Evolutionary conservation across 768 basidiomycete genomes (phyloP).

Genomic region (Antrodiella citrinella): DNA sequence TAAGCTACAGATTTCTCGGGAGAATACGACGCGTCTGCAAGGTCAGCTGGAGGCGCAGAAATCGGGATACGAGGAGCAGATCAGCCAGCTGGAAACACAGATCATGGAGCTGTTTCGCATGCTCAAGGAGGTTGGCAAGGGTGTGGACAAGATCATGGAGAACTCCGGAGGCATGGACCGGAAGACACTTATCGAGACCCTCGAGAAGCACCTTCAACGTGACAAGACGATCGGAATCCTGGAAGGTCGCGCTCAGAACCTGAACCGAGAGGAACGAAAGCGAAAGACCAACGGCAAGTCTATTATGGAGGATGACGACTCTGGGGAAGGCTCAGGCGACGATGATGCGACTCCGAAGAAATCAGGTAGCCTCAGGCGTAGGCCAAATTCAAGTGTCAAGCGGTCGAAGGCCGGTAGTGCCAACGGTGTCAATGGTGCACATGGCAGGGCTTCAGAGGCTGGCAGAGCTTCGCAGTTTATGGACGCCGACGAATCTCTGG

Average conservation of each 20-base stretch:
- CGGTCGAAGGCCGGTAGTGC: slow-evolving; percentile 24
- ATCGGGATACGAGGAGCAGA: slow-evolving; percentile 73
- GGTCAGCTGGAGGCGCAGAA: slow-evolving; percentile 74
- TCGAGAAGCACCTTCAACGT: slow-evolving; percentile 79
- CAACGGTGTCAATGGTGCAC: slow-evolving; percentile 20
- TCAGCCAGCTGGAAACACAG: slow-evolving; percentile 83
- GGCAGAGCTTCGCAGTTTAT: slow-evolving; percentile 76
- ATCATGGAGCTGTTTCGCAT: slow-evolving; percentile 92
- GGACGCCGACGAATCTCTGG: slow-evolving; percentile 81
- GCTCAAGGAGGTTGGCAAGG: slow-evolving; percentile 78
- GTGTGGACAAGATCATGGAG: slow-evolving; percentile 69
- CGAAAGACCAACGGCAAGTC: slow-evolving; percentile 20
- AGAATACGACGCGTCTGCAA: slow-evolving; percentile 68
- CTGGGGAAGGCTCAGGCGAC: slow-evolving; percentile 32
- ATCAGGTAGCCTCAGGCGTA: slow-evolving; percentile 38
- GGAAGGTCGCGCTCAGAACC: slow-evolving; percentile 55
- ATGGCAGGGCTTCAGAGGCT: slow-evolving; percentile 31
- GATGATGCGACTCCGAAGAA: slow-evolving; percentile 52
- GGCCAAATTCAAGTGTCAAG: slow-evolving; percentile 22
- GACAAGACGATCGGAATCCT: slow-evolving; percentile 78
- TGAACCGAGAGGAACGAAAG: too few species aligned
- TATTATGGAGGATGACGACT: slow-evolving; percentile 26
- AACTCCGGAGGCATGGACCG: slow-evolving; percentile 62
- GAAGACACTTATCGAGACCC: slow-evolving; percentile 66
- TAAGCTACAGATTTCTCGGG: slow-evolving; percentile 69